A percentile compares a stretch with the other conserved stretches of the same genome.
phyloP scores from a whole-genome alignment of 768 basidiomycete genomes.

The Lactarius vividus region DNA sequence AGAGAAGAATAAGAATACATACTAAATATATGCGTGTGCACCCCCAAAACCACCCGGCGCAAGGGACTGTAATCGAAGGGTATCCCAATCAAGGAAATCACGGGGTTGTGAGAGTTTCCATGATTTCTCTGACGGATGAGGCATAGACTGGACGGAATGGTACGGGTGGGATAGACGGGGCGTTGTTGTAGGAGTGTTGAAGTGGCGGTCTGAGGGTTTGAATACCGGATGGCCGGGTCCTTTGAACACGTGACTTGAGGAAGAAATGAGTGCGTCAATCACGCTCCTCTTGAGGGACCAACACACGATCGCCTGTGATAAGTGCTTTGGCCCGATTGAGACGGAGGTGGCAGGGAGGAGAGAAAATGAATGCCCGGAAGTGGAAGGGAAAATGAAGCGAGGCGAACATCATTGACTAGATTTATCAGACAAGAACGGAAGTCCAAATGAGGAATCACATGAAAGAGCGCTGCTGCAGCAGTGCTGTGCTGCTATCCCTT shows the following conservation, averaged over 20 bases:
- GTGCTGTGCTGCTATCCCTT: conserved; percentile 1
- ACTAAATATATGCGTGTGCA: conserved; percentile 58
- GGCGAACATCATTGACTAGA: too few species aligned
- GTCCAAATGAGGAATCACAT: conserved; percentile 18
- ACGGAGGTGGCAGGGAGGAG: neutral
- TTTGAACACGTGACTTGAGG: neutral
- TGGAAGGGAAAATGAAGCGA: neutral
- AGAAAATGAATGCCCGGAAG: neutral
- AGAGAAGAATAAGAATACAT: conserved; percentile 30
- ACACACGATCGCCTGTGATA: neutral
- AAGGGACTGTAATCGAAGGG: conserved; percentile 47
- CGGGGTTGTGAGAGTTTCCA: neutral
- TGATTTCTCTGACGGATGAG: conserved; percentile 2
- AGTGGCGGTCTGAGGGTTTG: neutral
- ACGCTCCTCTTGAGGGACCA: neutral
- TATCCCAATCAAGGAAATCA: conserved; percentile 43
- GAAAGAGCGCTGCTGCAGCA: conserved; percentile 5
- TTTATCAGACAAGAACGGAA: neutral
- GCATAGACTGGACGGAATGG: neutral
- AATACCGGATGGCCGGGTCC: neutral
- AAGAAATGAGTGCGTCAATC: neutral
- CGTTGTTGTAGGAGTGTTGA: neutral
- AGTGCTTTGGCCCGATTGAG: neutral
- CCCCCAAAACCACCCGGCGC: conserved; percentile 62
- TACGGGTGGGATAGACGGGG: neutral